Base-by-base conservation (phyloP, 1,284 basidiomycete genomes). In the Xerocomus nothofagi region DNA sequence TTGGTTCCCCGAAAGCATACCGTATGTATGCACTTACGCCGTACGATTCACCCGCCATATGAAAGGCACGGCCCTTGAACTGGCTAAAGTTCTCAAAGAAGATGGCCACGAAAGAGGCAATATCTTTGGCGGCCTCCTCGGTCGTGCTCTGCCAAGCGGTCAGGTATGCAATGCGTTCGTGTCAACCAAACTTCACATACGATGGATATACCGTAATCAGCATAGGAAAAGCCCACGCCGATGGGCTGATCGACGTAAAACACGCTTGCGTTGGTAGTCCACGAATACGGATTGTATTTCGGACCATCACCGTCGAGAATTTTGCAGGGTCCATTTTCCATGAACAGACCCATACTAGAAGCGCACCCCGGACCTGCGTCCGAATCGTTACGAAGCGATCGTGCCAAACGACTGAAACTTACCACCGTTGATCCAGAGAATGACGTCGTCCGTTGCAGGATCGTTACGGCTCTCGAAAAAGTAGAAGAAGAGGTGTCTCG, bases 381-480 rank as follows among this genome's bases (percentile, higher is more conserved):
- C 20, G 11, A 23, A 27, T 21, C 1, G 14, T 44, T 6, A 46
- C 27, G 7, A 29, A 37, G 39, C 12, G 2, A 18, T 24, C 21
- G 20, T 17, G 6, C 20, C 12, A 11, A n/a, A 38, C 5, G 14
- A 20, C 17, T 4, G 5, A 14, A 17, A 56, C 63, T 20, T 33
- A 71, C 80, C 82, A 53, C 82, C 83, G 55, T 81, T 84, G 1
- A 78, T 82, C 81, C 81, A 85, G 51, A 83, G 73, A 17, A 84
- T 73, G 2, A 87, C 73, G 56, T 83, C 82, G 56, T 87, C 83
- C 42, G 71, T 78, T 24, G 74, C 72, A 0, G 87, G 86, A 51
- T 85, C 71, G 47, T 69, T 77, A 49, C 88, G 72, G 44, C 82
- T 86, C 67, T 91, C 88, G 69, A 92, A 91, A 69, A 91, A 92